Evolutionary conservation across 2,329 filamentous ascomycete species (phyloP).

Genomic region (Fusarium sp.): DNA sequence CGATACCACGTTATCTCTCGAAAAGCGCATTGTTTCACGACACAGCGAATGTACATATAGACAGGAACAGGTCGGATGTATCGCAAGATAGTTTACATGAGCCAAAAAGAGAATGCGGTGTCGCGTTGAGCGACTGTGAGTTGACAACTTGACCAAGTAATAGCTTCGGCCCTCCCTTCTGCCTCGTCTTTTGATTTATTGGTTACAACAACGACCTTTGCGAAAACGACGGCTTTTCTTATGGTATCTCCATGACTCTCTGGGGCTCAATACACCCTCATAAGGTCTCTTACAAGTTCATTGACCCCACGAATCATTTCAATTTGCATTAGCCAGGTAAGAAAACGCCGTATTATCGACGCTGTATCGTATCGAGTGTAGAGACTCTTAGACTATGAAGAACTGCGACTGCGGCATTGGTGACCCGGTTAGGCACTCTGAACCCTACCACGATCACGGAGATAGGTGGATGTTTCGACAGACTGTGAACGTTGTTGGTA

Average conservation of each 20-base stretch:
- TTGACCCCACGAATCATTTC: background rate
- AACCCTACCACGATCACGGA: background rate
- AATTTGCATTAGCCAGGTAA: background rate
- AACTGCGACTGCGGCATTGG: background rate
- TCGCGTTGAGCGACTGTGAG: conserved; percentile 25
- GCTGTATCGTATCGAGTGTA: background rate
- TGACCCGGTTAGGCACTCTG: background rate
- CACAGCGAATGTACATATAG: conserved; percentile 33
- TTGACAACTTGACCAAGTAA: conserved; percentile 34
- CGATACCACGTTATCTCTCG: conserved; percentile 12
- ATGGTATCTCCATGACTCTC: background rate
- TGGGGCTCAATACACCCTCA: background rate
- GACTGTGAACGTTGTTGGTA: background rate
- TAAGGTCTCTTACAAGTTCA: background rate
- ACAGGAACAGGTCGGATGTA: conserved; percentile 29
- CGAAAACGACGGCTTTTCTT: background rate
- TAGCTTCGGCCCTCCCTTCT: conserved; percentile 25
- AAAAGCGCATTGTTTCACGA: conserved; percentile 23
- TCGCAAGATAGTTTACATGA: conserved; percentile 34
- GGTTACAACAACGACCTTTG: background rate
- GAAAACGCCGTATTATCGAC: background rate
- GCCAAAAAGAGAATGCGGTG: conserved; percentile 33
- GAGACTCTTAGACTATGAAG: too few species aligned
- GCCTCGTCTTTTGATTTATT: conserved; percentile 38
- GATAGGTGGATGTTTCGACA: background rate